These are phyloP conservation scores for Corylus americana DNA, from an alignment of 306 rosid genomes.

Conservation along the genomic window DNA sequence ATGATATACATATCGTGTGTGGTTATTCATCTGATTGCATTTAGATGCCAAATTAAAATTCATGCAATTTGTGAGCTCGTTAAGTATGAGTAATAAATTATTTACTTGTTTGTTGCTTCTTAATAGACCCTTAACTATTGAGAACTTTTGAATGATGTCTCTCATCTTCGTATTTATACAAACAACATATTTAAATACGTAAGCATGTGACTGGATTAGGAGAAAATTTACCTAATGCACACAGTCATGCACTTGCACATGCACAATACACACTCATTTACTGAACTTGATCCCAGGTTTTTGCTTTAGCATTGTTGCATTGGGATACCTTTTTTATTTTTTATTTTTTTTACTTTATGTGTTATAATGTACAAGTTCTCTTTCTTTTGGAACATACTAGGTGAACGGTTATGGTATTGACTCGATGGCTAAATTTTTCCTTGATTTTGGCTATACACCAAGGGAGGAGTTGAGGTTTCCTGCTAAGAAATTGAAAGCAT, in stretches of 20 bases:
- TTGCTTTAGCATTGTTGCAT: neutral
- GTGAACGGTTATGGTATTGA: conserved; percentile 89
- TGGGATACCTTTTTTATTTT: neutral
- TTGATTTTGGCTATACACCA: conserved; percentile 78
- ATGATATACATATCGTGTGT: too few species aligned
- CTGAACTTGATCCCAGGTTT: neutral
- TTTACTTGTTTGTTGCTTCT: too few species aligned
- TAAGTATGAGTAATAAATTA: too few species aligned
- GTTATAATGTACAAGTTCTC: conserved; percentile 1
- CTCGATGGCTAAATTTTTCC: conserved; percentile 69
- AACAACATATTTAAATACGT: neutral
- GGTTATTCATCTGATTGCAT: too few species aligned
- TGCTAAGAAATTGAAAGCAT: conserved; percentile 77
- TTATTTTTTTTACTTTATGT: neutral
- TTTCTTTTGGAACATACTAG: conserved; percentile 36
- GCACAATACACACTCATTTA: neutral
- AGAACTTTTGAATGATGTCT: neutral
- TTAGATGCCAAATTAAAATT: too few species aligned
- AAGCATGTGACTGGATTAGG: neutral
- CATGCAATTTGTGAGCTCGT: too few species aligned
- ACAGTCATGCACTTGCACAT: neutral
- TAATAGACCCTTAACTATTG: neutral
- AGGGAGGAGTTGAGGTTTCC: conserved; percentile 79
- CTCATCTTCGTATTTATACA: neutral
- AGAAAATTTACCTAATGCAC: neutral